A percentile compares a stretch with the other conserved stretches of the same genome.
These are phyloP conservation scores for Opeltia flavorubescens DNA, from an alignment of 495 filamentous ascomycete species.

Conservation along the genomic window DNA sequence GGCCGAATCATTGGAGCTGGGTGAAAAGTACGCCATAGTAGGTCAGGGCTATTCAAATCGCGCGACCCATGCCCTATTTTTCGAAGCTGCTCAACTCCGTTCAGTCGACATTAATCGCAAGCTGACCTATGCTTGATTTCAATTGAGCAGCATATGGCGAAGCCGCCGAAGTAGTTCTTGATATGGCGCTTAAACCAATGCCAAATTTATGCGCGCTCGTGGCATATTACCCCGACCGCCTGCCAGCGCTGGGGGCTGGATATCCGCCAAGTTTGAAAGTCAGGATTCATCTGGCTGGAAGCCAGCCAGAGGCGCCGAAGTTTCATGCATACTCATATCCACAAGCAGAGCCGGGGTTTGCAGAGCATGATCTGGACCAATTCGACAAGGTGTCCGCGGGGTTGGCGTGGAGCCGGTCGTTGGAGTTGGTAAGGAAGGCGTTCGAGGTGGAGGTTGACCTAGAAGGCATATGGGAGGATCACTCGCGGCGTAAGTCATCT, in stretches of 20 bases:
- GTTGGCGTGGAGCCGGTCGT: slow-evolving; percentile 41
- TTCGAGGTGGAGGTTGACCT: slow-evolving; percentile 46
- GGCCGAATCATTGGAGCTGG: slow-evolving; percentile 31
- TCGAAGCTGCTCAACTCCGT: not conserved
- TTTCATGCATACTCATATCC: slow-evolving; percentile 30
- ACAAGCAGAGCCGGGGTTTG: slow-evolving; percentile 39
- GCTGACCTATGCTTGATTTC: not conserved
- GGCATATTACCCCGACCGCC: slow-evolving; percentile 45
- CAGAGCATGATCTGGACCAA: slow-evolving; percentile 35
- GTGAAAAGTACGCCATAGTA: slow-evolving; percentile 35
- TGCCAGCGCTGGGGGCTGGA: slow-evolving; percentile 33
- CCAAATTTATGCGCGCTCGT: slow-evolving; percentile 36
- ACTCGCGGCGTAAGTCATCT: slow-evolving; percentile 26
- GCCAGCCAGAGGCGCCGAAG: slow-evolving; percentile 9
- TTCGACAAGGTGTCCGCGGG: slow-evolving; percentile 38
- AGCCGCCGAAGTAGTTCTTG: slow-evolving; percentile 42
- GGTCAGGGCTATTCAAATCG: slow-evolving; percentile 20
- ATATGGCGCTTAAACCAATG: slow-evolving; percentile 36
- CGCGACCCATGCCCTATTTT: not conserved
- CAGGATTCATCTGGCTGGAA: slow-evolving; percentile 38
- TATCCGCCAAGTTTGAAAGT: slow-evolving; percentile 36
- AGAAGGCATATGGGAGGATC: slow-evolving; percentile 44
- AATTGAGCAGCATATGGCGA: slow-evolving; percentile 44
- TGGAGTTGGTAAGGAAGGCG: slow-evolving; percentile 36
- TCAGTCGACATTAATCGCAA: not conserved